Base-by-base conservation (phyloP, 1,284 basidiomycete genomes). In the Exobasidium cylindrosporum region DNA sequence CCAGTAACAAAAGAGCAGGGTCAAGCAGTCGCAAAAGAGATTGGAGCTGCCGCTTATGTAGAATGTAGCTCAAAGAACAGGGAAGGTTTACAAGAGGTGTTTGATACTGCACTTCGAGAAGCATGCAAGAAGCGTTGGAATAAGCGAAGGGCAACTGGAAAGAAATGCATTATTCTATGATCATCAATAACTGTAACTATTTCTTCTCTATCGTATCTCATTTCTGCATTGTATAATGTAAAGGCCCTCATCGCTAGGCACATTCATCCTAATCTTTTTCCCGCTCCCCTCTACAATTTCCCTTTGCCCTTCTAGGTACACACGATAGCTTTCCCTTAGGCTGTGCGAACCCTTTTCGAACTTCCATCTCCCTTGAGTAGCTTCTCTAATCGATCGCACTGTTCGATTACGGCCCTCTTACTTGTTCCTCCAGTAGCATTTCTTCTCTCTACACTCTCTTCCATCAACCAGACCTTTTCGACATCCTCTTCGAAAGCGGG, bases 51-150 rank as follows among this genome's bases (percentile, higher is more conserved):
- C 53, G 72, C 80, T 79, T 97, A 97, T 80, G 84, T 91, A 67
- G 94, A 99, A 82, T 99, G 95, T 82, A 92, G 89, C 23, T 91
- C 95, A 52, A 95, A 96, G 84, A 88, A 88, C 24, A 90, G 91
- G 14, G 84, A 84, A 29, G 92, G 92, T 44, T 92, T 98, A 31
- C 87, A 89, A 65, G 91, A 95, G 60, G 94, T 98, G 50, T 99
- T 99, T 81, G 86, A 89, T 64, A 86, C 90, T 7, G 95, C 95
- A 4, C 83, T 97, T 58, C 87, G 87, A 79, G 91, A 95, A 83
- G 91, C 91, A 2, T 73, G 68, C 55, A 23, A 85, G 69, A 70
- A 70, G 43, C 28, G 54, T 40, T 54, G 64, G 64, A 57, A 53
- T 29, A 55, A 55, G 28, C 21, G 30, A 26, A 55, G 53, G 32